Conservation (phyloP, 768 basidiomycete genomes). For the Phanerochaete sordida region DNA sequence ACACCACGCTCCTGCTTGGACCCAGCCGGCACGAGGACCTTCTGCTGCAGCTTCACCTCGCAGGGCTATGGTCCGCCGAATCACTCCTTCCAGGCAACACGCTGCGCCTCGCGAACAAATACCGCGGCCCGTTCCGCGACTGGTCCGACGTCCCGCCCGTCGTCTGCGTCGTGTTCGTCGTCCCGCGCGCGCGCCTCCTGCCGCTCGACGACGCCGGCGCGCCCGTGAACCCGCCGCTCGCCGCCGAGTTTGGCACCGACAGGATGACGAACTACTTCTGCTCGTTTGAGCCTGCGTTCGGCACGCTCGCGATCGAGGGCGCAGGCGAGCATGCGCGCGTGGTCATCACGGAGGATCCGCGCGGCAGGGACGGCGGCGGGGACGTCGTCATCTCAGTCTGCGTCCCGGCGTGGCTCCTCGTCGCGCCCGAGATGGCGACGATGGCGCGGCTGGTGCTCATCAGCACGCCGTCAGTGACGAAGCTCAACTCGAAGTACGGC, state of each 20-base stretch:
- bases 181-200: slow-evolving; percentile 31
- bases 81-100: slow-evolving; percentile 12
- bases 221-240: slow-evolving; percentile 26
- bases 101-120: not conserved
- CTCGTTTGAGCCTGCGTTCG: slow-evolving; percentile 21
- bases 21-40: slow-evolving; percentile 43
- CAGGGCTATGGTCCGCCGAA: slow-evolving; percentile 32
- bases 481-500: not conserved
- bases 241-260: slow-evolving; percentile 12
- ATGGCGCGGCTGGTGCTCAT: not conserved
- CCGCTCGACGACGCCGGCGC: slow-evolving; percentile 21
- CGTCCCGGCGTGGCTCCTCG: slow-evolving; percentile 26
- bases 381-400: slow-evolving; percentile 19
- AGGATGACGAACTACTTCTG: slow-evolving; percentile 25
- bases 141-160: slow-evolving; percentile 32
- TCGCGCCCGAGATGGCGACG: not conserved
- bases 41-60: slow-evolving; percentile 39
- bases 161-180: slow-evolving; percentile 32
- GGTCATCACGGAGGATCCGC: slow-evolving; percentile 15
- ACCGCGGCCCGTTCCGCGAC: slow-evolving; percentile 7
- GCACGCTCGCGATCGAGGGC: slow-evolving; percentile 11
- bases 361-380: slow-evolving; percentile 13
- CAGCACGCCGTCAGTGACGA: not conserved
- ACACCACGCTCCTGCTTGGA: slow-evolving; percentile 24
- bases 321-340: slow-evolving; percentile 9